Evolutionary conservation across 2,329 filamentous ascomycete species (phyloP), one percentile per base, ranked within the genome.

Genomic region (Talaromyces piceae): DNA sequence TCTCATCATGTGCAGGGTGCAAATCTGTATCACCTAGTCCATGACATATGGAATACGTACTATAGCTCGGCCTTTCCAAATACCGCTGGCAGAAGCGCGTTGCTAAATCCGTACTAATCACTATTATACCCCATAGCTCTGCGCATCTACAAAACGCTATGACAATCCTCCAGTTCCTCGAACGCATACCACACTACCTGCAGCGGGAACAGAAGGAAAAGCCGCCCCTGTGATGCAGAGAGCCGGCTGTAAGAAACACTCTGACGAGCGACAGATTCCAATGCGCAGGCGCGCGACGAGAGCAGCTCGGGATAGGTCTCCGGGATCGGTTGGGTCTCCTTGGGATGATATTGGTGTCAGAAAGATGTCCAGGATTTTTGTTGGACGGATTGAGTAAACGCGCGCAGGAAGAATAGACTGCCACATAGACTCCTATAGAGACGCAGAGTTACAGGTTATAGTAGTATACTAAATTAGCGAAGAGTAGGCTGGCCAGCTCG

Each of bases 121-220:
- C 23, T n/a, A 28, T 28, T 48, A 41, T 48, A 30, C 46, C 13
- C 20, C 46, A 48, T 48, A n/a, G 25, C 25, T 16, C 9, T 37
- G 7, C 23, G 26, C 11, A 28, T 30, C 46, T 33, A 48, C 31
- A 13, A 20, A 12, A 27, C 46, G 8, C 41, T n/a, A 8, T 8
- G n/a, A 7, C 22, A 25, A 22, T 41, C 31, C 22, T 41, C 45
- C 2, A 23, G 20, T 22, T 23, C 20, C 6, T 47, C 45, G 39
- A 47, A 47, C 18, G 45, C 28, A 47, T 16, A 25, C 28, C 39
- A 30, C 13, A 30, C 30, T 7, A 47, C 8, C n/a, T 30, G 18
- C 45, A 47, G 13, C 9, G 45, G 45, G 16, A 41, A 26, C 16
- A 47, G 9, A 3, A 47, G 31, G 5, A 47, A 47, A 47, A n/a